Conservation (phyloP, 1,139 yeast genomes). For the Cylindricascospora bacillispora region DNA sequence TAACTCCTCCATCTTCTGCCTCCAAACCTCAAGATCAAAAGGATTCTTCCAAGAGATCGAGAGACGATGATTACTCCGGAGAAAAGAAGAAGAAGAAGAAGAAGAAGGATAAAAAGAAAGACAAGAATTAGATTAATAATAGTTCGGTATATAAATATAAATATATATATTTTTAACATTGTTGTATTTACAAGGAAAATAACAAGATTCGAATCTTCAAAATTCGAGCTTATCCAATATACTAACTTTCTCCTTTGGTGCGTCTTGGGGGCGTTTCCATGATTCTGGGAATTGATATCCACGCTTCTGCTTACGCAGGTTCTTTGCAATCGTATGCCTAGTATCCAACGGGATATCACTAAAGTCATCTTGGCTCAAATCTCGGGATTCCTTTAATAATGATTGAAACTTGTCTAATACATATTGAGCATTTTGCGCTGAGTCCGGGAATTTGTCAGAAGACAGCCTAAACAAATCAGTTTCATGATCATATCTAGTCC, state of each 20-base stretch:
- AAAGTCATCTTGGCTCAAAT: conserved; percentile 43
- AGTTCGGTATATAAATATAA: not conserved
- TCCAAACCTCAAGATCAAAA: not conserved
- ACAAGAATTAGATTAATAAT: too few species aligned
- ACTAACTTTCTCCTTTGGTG: conserved; percentile 32
- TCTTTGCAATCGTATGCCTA: conserved; percentile 45
- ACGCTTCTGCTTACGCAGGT: conserved; percentile 33
- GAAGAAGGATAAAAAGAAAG: conserved; percentile 32
- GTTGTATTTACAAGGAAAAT: conserved; percentile 2
- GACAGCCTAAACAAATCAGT: conserved; percentile 51
- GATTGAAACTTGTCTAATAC: conserved; percentile 51
- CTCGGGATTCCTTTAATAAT: conserved; percentile 55
- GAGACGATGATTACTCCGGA: conserved; percentile 23
- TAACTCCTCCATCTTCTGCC: conserved; percentile 7
- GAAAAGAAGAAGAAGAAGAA: conserved; percentile 33
- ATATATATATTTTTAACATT: not conserved
- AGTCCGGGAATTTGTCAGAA: conserved; percentile 51
- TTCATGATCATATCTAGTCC: conserved; percentile 56
- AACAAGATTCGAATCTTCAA: not conserved
- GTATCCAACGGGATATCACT: conserved; percentile 72
- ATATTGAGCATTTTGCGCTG: conserved; percentile 76
- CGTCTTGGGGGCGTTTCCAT: conserved; percentile 75
- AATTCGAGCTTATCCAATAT: conserved; percentile 7
- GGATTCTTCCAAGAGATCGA: not conserved
- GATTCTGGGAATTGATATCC: conserved; percentile 52